Percentiles rank a stretch among this genome's conserved stretches.
phyloP scores from a whole-genome alignment of 2,329 filamentous ascomycete genomes.

The Purpureocillium lavendulum region DNA sequence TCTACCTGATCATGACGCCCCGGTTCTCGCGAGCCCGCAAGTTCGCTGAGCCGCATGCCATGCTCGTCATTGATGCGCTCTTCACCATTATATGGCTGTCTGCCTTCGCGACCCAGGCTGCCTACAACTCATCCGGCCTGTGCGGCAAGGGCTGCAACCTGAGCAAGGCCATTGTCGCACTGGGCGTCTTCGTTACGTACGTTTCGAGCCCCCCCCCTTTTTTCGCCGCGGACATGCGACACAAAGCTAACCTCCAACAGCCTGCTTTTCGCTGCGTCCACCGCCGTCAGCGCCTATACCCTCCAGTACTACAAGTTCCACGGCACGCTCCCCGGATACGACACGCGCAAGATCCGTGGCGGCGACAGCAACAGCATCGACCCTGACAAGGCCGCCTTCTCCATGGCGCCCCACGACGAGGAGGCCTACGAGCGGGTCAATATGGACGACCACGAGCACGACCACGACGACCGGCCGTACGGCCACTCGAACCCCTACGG shows the following conservation, averaged over 20 bases:
- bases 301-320: slow-evolving; percentile 55
- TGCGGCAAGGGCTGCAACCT: slow-evolving; percentile 50
- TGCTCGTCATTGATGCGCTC: slow-evolving; percentile 49
- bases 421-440: slow-evolving; percentile 57
- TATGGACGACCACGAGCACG: slow-evolving; percentile 43
- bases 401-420: slow-evolving; percentile 57
- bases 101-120: slow-evolving; percentile 56
- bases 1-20: slow-evolving; percentile 58
- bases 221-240: not conserved
- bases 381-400: slow-evolving; percentile 62
- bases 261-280: slow-evolving; percentile 45
- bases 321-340: slow-evolving; percentile 54
- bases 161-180: slow-evolving; percentile 54
- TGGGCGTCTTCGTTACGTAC: slow-evolving; percentile 56
- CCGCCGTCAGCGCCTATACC: slow-evolving; percentile 50
- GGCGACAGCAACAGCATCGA: slow-evolving; percentile 45
- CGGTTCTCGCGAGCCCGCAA: slow-evolving; percentile 53
- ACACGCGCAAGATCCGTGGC: slow-evolving; percentile 34
- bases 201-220: slow-evolving; percentile 14
- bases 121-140: slow-evolving; percentile 48
- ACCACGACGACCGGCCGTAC: slow-evolving; percentile 24
- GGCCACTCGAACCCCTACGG: slow-evolving; percentile 28
- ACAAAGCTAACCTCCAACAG: slow-evolving; percentile 25
- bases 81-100: slow-evolving; percentile 58
- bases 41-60: slow-evolving; percentile 53